Conservation (phyloP, 768 basidiomycete genomes). For the Glaciozyma martinii region DNA sequence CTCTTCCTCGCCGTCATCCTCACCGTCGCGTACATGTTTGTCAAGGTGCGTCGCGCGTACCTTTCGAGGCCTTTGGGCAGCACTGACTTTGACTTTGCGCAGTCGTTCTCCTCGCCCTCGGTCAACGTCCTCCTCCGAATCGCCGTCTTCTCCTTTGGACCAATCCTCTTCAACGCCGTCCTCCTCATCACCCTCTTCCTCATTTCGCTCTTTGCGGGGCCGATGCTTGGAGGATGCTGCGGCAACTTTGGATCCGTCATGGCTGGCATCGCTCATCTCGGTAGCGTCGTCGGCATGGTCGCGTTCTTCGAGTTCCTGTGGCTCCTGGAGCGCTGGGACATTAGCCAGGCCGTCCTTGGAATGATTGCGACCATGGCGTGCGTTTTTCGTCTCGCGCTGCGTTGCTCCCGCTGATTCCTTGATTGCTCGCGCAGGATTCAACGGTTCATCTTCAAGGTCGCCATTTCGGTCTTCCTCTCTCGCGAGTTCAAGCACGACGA, state of each 20-base stretch:
- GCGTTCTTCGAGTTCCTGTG: conserved; percentile 97
- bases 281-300: conserved; percentile 72
- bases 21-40: conserved; percentile 53
- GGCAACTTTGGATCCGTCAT: conserved; percentile 86
- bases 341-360: conserved; percentile 85
- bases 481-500: conserved; percentile 99
- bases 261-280: conserved; percentile 76
- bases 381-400: too few relatives aligned
- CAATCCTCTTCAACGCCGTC: conserved; percentile 90
- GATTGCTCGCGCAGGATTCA: conserved; percentile 49
- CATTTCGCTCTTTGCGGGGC: conserved; percentile 82
- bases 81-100: neutral
- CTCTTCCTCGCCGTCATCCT: conserved; percentile 36
- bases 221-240: conserved; percentile 50
- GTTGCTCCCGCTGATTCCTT: neutral
- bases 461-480: conserved; percentile 87
- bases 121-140: conserved; percentile 86
- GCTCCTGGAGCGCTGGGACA: conserved; percentile 88
- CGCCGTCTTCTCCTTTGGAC: conserved; percentile 83
- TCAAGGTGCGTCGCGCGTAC: conserved; percentile 46
- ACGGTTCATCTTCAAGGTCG: conserved; percentile 81
- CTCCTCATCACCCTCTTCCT: conserved; percentile 80
- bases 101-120: conserved; percentile 62
- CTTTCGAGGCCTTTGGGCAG: neutral
- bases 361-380: conserved; percentile 73